phyloP scores from a whole-genome alignment of 2,329 filamentous ascomycete genomes.

The Macrophomina phaseolina region DNA sequence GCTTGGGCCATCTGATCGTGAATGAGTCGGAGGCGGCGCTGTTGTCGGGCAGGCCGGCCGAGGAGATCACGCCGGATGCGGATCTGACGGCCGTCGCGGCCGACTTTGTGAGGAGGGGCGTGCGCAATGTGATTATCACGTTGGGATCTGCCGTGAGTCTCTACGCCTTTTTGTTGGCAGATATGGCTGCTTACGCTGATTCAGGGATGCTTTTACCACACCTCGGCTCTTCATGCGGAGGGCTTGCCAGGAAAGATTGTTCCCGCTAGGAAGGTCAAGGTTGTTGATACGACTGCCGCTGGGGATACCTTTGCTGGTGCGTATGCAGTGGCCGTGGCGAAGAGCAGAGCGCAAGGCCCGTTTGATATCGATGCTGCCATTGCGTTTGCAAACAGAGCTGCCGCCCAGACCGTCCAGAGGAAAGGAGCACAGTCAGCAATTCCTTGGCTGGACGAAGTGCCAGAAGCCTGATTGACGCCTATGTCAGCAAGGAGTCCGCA shows the following conservation, averaged over 20 bases:
- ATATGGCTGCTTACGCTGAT: slow-evolving; percentile 31
- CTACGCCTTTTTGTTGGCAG: neutral
- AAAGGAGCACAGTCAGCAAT: slow-evolving; percentile 70
- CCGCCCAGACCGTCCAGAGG: slow-evolving; percentile 69
- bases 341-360: slow-evolving; percentile 34
- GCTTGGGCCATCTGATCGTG: slow-evolving; percentile 79
- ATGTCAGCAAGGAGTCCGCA: neutral
- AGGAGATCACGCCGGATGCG: slow-evolving; percentile 40
- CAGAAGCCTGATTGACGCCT: slow-evolving; percentile 30
- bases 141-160: slow-evolving; percentile 73
- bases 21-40: slow-evolving; percentile 90
- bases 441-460: slow-evolving; percentile 66
- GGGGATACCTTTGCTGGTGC: slow-evolving; percentile 94
- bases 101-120: slow-evolving; percentile 71
- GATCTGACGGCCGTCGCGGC: slow-evolving; percentile 53
- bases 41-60: slow-evolving; percentile 60
- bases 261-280: slow-evolving; percentile 71
- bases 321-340: slow-evolving; percentile 76
- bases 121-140: slow-evolving; percentile 80
- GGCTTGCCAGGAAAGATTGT: slow-evolving; percentile 54
- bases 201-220: slow-evolving; percentile 50
- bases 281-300: slow-evolving; percentile 92
- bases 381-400: slow-evolving; percentile 65
- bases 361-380: slow-evolving; percentile 64
- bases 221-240: slow-evolving; percentile 52